Conservation (phyloP, 257 asterid genomes). For the Hygrophila difformis region DNA sequence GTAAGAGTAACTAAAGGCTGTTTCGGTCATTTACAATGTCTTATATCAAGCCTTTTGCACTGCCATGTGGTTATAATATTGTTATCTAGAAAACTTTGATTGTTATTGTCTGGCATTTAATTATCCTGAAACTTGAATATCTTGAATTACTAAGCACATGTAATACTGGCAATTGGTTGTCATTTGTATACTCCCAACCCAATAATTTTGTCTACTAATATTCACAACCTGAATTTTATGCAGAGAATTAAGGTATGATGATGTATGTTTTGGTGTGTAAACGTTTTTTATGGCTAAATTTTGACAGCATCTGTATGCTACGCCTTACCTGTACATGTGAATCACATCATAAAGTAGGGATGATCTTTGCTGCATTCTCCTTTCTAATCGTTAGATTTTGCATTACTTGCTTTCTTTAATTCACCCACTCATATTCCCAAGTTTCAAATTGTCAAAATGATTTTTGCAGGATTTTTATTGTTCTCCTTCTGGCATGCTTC, state of each 20-base stretch:
- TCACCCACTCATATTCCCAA: constrained; percentile 12
- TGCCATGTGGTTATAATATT: constrained; percentile 6
- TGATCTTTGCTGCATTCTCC: not conserved
- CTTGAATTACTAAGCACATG: not conserved
- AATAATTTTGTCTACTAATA: constrained; percentile 4
- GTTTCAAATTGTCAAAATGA: constrained; percentile 13
- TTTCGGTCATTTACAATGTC: constrained; percentile 14
- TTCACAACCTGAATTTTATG: not conserved
- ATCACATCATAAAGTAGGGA: too few relatives aligned
- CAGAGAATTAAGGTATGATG: too few relatives aligned
- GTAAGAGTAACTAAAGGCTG: constrained; percentile 43
- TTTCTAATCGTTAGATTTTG: not conserved
- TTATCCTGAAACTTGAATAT: constrained; percentile 4
- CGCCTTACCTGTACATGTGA: too few relatives aligned
- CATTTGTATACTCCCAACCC: constrained; percentile 1
- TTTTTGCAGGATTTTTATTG: constrained; percentile 71
- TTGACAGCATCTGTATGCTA: too few relatives aligned
- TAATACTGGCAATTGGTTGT: not conserved
- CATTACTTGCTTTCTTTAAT: not conserved
- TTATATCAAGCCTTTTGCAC: constrained; percentile 12
- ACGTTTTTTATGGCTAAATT: too few relatives aligned
- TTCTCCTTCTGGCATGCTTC: constrained; percentile 72
- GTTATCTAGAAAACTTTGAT: constrained; percentile 4
- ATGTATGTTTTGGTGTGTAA: too few relatives aligned
- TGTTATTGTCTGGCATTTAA: constrained; percentile 1